Evolutionary conservation across 2,329 filamentous ascomycete genomes (phyloP).

Genomic region (Diaporthe capsici): DNA sequence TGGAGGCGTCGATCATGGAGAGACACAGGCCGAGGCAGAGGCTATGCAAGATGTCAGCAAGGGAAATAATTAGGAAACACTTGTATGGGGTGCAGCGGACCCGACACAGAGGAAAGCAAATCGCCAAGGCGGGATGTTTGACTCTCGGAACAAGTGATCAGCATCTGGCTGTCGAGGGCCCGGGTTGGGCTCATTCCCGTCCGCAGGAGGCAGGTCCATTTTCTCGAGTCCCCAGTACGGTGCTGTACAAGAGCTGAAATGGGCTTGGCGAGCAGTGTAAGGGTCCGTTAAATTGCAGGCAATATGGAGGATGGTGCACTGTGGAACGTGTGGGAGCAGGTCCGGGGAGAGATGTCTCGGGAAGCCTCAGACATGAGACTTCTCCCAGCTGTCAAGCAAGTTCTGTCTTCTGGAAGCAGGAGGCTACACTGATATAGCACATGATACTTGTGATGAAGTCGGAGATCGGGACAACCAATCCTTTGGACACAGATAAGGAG

Average conservation of each 20-base stretch:
- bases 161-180: conserved; percentile 1
- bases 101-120: conserved; percentile 54
- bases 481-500: conserved; percentile 25
- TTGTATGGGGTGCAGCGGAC: conserved; percentile 43
- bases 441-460: conserved; percentile 6
- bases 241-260: not conserved
- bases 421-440: conserved; percentile 16
- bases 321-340: conserved; percentile 29
- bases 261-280: conserved; percentile 1
- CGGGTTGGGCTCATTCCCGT: not conserved
- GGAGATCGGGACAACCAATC: conserved; percentile 19
- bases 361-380: conserved; percentile 29
- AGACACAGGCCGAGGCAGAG: conserved; percentile 68
- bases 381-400: conserved; percentile 30
- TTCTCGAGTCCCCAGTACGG: not conserved
- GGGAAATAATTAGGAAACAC: not conserved
- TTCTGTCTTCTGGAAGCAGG: not conserved
- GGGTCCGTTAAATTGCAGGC: conserved; percentile 16
- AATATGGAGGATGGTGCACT: conserved; percentile 38
- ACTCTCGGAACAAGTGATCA: conserved; percentile 34
- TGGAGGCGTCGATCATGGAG: conserved; percentile 71
- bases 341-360: conserved; percentile 28
- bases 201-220: conserved; percentile 13
- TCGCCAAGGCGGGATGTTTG: conserved; percentile 48
- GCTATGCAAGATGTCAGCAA: conserved; percentile 49